phyloP scores from a whole-genome alignment of 495 filamentous ascomycete species.

The Acidiella bohemica region DNA sequence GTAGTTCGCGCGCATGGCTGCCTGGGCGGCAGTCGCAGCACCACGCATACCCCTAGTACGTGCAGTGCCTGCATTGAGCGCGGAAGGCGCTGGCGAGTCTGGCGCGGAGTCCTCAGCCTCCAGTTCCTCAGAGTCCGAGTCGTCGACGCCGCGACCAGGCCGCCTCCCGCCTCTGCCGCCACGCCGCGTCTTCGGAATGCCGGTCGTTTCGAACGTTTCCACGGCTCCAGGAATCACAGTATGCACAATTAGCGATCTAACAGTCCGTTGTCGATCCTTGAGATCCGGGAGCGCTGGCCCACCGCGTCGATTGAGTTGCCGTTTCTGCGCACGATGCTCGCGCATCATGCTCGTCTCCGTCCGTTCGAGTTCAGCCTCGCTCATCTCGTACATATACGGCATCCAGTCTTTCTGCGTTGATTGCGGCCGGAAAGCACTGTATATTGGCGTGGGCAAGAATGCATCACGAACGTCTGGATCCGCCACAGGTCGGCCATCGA shows the following conservation, averaged over 20 bases:
- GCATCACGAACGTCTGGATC: conserved; percentile 74
- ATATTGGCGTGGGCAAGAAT: conserved; percentile 74
- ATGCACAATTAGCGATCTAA: conserved; percentile 81
- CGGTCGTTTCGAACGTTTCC: conserved; percentile 62
- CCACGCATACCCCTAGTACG: conserved; percentile 78
- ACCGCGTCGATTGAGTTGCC: conserved; percentile 83
- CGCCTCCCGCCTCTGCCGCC: conserved; percentile 40
- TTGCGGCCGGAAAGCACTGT: conserved; percentile 71
- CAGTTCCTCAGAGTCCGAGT: conserved; percentile 75
- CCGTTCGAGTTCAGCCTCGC: conserved; percentile 71
- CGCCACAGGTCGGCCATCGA: conserved; percentile 85
- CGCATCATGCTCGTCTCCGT: conserved; percentile 84
- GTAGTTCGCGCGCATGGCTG: conserved; percentile 55
- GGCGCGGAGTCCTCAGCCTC: conserved; percentile 77
- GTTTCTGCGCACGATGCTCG: conserved; percentile 86
- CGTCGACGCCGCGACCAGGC: conserved; percentile 42
- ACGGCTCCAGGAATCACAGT: conserved; percentile 81
- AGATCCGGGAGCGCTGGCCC: conserved; percentile 91
- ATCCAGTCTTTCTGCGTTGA: conserved; percentile 86
- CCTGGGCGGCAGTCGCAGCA: conserved; percentile 69
- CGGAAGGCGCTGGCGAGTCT: conserved; percentile 59
- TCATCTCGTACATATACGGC: conserved; percentile 86
- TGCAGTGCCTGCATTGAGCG: conserved; percentile 52
- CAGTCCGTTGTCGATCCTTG: conserved; percentile 84
- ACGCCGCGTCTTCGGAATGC: conserved; percentile 63